Base-by-base conservation (phyloP, 2,329 filamentous ascomycete genomes). In the Sphaerostilbella broomeana region DNA sequence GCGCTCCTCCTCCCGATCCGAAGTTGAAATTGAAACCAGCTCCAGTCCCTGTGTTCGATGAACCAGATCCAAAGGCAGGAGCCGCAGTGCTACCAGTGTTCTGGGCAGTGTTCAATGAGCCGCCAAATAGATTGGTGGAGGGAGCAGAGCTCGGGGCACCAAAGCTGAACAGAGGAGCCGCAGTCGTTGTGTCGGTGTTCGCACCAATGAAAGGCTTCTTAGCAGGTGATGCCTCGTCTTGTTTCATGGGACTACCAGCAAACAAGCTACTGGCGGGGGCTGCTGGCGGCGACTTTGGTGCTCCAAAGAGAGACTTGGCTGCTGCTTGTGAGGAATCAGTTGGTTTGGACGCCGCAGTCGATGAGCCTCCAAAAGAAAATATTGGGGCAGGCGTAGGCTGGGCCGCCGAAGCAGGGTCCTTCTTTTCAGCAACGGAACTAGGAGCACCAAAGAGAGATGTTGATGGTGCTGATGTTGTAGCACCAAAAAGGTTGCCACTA, bases 241-340 rank as follows among this genome's bases (percentile, higher is more conserved):
- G 62, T 46, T 69, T 68, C 51, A 70, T 64, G 12, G 61, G 62
- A 37, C 64, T 66, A 21, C 62, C 62, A 60, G 24, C 31, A 48
- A 72, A 70, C 44, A 62, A 41, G 15, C 58, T 51, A 38, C 43
- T 49, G 5, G 51, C 37, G 15, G 53, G 35, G 25, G 52, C 36
- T 6, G 55, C 50, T 5, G 58, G 44, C 5, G 59, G 56, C 19
- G 63, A 62, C 42, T 60, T 61, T 19, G 61, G 55, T 7, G 57
- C 50, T 11, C 57, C 58, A 38, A 69, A 69, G 11, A 65, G 45
- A 11, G 64, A 58, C 48, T 65, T 67, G 11, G 55, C 35, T 15
- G 51, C 38, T 5, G 57, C 40, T 9, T 53, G 47, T 11, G 51
- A 45, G 31, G 51, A 47, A 16, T 51, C 54, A 26, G 59, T 58